Evolutionary conservation across 805 yeast species (phyloP).

Genomic region (Candida easanensis): DNA sequence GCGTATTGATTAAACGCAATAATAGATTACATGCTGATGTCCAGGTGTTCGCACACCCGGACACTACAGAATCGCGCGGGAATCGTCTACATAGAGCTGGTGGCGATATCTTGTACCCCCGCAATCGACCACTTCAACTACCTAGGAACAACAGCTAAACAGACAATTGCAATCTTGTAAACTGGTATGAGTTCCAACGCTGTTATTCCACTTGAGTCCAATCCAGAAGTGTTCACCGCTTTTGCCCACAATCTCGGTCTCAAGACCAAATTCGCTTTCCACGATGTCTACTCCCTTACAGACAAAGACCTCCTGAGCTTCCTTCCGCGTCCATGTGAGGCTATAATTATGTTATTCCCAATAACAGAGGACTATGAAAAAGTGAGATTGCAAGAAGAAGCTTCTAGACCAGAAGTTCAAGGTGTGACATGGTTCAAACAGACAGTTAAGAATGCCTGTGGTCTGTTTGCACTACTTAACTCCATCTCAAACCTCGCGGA

Average conservation of each 20-base stretch:
- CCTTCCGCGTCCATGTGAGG: constrained; percentile 76
- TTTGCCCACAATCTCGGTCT: constrained; percentile 72
- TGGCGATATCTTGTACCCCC: too few relatives aligned
- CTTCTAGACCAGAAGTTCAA: constrained; percentile 13
- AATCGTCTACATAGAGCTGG: too few relatives aligned
- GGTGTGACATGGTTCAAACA: constrained; percentile 76
- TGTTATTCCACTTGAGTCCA: constrained; percentile 87
- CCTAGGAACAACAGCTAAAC: neutral
- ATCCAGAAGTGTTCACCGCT: constrained; percentile 76
- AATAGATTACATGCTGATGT: too few relatives aligned
- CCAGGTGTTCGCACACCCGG: too few relatives aligned
- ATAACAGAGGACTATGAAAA: constrained; percentile 59
- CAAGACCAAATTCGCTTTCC: constrained; percentile 55
- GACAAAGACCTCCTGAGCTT: constrained; percentile 80
- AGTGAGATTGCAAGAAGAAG: constrained; percentile 43
- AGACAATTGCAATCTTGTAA: too few relatives aligned
- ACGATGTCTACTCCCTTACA: constrained; percentile 80
- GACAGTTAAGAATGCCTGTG: constrained; percentile 86
- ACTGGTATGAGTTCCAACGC: constrained; percentile 27
- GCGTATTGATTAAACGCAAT: too few relatives aligned
- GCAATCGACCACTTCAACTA: too few relatives aligned
- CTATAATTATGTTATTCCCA: constrained; percentile 81
- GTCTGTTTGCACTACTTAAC: constrained; percentile 84
- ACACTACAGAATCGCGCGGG: too few relatives aligned
- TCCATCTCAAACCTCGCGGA: constrained; percentile 41